Conservation (phyloP, 345 rosid species). For the Salix exigua region DNA sequence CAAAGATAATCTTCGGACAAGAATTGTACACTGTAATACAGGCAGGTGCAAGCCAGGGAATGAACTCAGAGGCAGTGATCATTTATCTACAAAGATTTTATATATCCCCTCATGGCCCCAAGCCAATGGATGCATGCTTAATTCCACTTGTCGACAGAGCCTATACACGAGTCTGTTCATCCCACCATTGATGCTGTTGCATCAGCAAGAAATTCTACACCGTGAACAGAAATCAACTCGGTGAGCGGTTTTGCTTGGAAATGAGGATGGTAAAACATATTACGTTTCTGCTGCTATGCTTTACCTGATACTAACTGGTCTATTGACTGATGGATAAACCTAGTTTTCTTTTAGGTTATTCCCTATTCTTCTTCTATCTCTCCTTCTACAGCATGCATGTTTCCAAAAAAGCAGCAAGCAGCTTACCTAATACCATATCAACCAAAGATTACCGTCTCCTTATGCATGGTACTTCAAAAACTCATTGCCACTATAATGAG, state of each 20-base stretch:
- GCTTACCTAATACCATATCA: background rate
- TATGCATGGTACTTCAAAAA: background rate
- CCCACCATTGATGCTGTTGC: background rate
- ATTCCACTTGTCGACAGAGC: background rate
- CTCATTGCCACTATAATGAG: background rate
- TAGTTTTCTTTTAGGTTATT: background rate
- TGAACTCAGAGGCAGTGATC: background rate
- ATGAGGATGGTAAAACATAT: background rate
- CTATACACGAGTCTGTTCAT: background rate
- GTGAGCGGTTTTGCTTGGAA: background rate
- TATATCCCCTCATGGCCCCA: background rate
- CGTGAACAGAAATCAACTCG: background rate
- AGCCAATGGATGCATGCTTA: background rate
- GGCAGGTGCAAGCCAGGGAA: background rate
- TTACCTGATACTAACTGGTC: background rate
- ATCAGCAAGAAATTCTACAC: background rate
- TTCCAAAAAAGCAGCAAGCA: background rate
- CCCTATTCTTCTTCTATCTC: background rate
- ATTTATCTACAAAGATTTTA: background rate
- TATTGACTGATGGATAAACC: background rate
- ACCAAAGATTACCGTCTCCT: background rate
- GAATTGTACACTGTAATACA: background rate
- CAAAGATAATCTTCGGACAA: background rate
- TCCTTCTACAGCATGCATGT: background rate
- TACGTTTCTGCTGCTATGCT: background rate